These are phyloP conservation scores for Ogataea henricii DNA, from an alignment of 805 yeast species.

Conservation along the genomic window DNA sequence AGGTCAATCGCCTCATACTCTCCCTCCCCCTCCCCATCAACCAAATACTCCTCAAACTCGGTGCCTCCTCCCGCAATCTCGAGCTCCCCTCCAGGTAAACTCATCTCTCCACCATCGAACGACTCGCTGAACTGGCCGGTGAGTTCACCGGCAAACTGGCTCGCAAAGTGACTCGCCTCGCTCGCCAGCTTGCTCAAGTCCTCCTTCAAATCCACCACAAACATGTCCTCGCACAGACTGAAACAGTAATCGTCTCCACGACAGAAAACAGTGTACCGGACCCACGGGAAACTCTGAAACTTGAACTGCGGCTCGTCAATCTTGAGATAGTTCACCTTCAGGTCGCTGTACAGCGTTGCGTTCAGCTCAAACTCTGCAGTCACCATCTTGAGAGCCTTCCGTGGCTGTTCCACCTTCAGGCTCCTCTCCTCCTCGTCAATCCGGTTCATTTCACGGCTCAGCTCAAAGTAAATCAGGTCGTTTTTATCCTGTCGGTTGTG, in stretches of 20 bases:
- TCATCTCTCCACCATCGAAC: not conserved
- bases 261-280: constrained; percentile 54
- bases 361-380: constrained; percentile 57
- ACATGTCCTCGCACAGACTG: constrained; percentile 28
- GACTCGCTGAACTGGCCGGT: not conserved
- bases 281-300: constrained; percentile 72
- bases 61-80: not conserved
- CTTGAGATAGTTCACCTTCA: constrained; percentile 65
- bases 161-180: too few species aligned
- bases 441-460: constrained; percentile 35
- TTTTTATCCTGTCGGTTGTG: constrained; percentile 36
- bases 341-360: constrained; percentile 62
- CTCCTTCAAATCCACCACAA: constrained; percentile 17
- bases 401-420: constrained; percentile 1
- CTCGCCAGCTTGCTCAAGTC: not conserved
- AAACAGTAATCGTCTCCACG: constrained; percentile 32
- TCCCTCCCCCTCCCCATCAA: constrained; percentile 13
- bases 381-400: constrained; percentile 10
- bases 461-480: constrained; percentile 35
- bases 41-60: constrained; percentile 16
- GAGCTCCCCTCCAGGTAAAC: too few species aligned
- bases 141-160: too few species aligned
- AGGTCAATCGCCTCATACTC: constrained; percentile 5
- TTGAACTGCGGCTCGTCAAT: constrained; percentile 65
- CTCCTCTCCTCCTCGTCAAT: constrained; percentile 34